phyloP scores from a whole-genome alignment of 1,284 basidiomycete species.

The Ustilago trichophora region DNA sequence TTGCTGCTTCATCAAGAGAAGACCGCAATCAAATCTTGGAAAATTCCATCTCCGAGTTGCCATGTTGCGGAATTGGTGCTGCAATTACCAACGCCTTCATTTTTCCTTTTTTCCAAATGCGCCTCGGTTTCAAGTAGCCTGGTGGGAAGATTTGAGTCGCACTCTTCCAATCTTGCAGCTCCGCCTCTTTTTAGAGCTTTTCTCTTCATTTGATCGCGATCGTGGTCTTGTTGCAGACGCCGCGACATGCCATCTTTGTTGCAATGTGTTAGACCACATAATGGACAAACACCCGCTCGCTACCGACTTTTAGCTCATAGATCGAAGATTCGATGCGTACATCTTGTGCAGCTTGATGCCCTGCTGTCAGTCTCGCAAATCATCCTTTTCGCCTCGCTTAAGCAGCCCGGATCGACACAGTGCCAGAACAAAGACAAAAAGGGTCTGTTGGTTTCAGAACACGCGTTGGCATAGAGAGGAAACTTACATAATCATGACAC shows the following conservation, averaged over 20 bases:
- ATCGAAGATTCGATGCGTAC: no score
- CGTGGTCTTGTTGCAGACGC: background rate
- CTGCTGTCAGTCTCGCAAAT: slow-evolving; percentile 10
- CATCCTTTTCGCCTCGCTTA: slow-evolving; percentile 17
- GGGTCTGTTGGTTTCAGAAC: slow-evolving; percentile 27
- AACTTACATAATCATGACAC: slow-evolving; percentile 25
- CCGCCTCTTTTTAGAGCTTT: no score
- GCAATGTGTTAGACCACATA: no score
- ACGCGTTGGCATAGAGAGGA: background rate
- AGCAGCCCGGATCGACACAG: slow-evolving; percentile 11
- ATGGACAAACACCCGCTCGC: no score
- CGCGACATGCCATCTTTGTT: slow-evolving; percentile 2
- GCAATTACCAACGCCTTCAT: no score
- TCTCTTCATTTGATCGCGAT: background rate
- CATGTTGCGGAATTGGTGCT: background rate
- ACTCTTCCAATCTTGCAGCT: background rate
- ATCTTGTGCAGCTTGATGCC: slow-evolving; percentile 4
- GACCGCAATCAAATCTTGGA: background rate
- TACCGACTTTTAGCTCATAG: no score
- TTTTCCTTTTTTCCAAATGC: background rate
- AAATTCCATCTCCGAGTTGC: slow-evolving; percentile 2
- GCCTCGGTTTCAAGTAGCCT: background rate
- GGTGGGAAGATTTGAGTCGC: background rate
- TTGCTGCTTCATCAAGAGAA: no score
- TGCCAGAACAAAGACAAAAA: background rate